These are phyloP conservation scores for Paracorniculantispora psalliotae DNA, from an alignment of 2,329 filamentous ascomycete genomes.

Conservation along the genomic window DNA sequence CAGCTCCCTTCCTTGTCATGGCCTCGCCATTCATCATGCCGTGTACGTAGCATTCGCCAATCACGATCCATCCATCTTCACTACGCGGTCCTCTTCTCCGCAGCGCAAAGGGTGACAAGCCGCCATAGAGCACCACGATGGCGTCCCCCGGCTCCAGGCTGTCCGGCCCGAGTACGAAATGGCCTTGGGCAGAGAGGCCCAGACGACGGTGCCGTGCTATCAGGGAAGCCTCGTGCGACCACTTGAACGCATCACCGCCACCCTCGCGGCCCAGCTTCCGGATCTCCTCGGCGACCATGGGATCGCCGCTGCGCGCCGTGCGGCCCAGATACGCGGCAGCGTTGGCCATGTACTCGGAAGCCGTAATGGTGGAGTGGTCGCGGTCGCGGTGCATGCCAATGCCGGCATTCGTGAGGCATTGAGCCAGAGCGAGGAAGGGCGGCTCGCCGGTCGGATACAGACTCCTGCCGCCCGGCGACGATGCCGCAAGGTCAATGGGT, in stretches of 20 bases:
- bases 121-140: conserved; percentile 29
- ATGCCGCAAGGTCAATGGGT: conserved; percentile 22
- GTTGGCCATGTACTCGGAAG: conserved; percentile 25
- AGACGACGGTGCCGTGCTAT: conserved; percentile 30
- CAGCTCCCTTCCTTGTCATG: conserved; percentile 18
- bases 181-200: conserved; percentile 26
- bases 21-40: conserved; percentile 33
- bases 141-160: conserved; percentile 26
- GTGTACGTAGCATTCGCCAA: conserved; percentile 35
- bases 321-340: conserved; percentile 29
- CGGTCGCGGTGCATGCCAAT: conserved; percentile 25
- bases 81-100: conserved; percentile 14
- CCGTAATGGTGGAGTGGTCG: conserved; percentile 21
- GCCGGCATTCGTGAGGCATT: conserved; percentile 31
- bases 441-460: conserved; percentile 23
- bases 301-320: conserved; percentile 12
- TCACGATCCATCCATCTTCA: conserved; percentile 22
- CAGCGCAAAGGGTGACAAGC: conserved; percentile 28
- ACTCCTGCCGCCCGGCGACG: background rate
- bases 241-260: conserved; percentile 27
- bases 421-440: conserved; percentile 29
- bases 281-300: conserved; percentile 20
- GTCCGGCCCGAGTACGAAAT: conserved; percentile 31
- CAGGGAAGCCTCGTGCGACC: conserved; percentile 32
- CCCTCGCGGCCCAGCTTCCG: conserved; percentile 20